These are phyloP conservation scores for Trichoderma atrobrunneum DNA, from an alignment of 2,329 filamentous ascomycete genomes.

Conservation along the genomic window DNA sequence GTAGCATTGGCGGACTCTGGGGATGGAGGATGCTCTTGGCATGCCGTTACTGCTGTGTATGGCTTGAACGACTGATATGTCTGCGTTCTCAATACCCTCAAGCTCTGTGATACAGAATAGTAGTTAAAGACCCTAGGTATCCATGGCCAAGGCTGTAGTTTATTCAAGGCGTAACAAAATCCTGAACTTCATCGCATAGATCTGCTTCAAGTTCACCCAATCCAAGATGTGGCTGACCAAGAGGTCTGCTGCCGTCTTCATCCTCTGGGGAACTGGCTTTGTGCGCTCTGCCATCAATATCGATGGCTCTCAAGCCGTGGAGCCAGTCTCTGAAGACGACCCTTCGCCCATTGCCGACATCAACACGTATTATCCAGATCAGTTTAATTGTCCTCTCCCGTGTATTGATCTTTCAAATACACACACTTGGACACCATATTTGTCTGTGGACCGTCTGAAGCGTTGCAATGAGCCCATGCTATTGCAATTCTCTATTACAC, in stretches of 20 bases:
- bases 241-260: not conserved
- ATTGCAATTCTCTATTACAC: not conserved
- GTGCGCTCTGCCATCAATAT: not conserved
- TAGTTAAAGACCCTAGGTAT: not conserved
- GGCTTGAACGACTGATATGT: not conserved
- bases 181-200: not conserved
- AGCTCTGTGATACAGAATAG: not conserved
- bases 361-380: not conserved
- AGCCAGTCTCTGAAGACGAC: not conserved
- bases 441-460: not conserved
- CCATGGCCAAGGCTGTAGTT: not conserved
- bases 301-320: not conserved
- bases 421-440: not conserved
- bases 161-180: not conserved
- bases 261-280: not conserved
- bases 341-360: not conserved
- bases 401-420: not conserved
- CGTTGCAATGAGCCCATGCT: not conserved
- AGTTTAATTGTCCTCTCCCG: not conserved
- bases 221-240: not conserved
- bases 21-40: not conserved
- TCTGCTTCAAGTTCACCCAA: not conserved
- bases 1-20: not conserved
- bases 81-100: not conserved
- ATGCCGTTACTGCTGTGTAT: not conserved